Base-by-base conservation (phyloP, 352 stramenopile species). In the Phytophthora gonapodyides region DNA sequence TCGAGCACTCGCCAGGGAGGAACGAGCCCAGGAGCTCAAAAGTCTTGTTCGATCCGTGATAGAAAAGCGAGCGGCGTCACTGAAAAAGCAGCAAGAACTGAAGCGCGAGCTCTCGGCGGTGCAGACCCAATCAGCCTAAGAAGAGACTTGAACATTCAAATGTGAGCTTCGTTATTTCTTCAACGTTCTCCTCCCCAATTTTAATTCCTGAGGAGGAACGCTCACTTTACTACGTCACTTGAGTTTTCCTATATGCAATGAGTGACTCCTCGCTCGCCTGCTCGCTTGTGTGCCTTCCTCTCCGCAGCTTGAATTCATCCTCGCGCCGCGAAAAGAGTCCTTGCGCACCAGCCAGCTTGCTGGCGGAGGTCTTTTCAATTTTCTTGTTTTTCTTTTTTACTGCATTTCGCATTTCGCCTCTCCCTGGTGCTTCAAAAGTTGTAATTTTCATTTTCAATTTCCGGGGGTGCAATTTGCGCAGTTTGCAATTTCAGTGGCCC, bases 221-320 rank as follows among this genome's bases (percentile, higher is more conserved):
- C 64, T 76, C 69, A 73, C 64, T 76, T 73, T 76, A 76, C 55
- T 71, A 73, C 68, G 48, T 60, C 52, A 76, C 64, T 74, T 76
- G 43, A 64, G 35, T 68, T 73, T 76, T 71, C 57, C 55, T 69
- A 71, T 68, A 73, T 73, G 64, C 69, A 71, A 58, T 64, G 63
- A 58, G 49, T 41, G 33, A 38, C 43, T 46, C 42, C 15, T 55
- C 59, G 9, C 37, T 58, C 43, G 27, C 38, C 12, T 5, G 21
- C 6, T 59, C 24, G 40, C 33, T 63, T 62, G 42, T 63, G 37
- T 30, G 24, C 46, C 11, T 53, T 27, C 16, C 19, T 44, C 54
- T 16, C 61, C 51, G 21, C 44, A 49, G 44, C 56, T 44, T 16
- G 21, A 64, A 8, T 31, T 31, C 8, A 31, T 31, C 27, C 27